Evolutionary conservation across 176 grass and related monocot species (phyloP).

Genomic region (Zoysia japonica): DNA sequence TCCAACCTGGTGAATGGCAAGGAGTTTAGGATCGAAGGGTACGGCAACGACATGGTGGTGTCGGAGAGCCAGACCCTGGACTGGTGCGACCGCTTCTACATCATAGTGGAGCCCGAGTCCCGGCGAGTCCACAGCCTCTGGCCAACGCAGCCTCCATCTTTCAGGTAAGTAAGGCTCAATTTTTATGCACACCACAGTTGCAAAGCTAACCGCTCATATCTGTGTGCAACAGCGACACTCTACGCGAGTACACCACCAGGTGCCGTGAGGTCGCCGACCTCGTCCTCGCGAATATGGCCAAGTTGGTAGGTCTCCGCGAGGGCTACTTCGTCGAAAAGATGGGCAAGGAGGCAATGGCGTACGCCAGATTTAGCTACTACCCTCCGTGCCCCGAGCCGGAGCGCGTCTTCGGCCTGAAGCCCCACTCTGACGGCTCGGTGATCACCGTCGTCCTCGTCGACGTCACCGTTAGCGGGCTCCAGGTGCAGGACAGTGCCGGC

Average conservation of each 20-base stretch:
- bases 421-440: slow-evolving; percentile 49
- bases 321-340: slow-evolving; percentile 37
- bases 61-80: slow-evolving; percentile 47
- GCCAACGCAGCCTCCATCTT: slow-evolving; percentile 41
- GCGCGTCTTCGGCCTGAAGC: slow-evolving; percentile 46
- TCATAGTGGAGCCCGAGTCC: slow-evolving; percentile 47
- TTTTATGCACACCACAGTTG: too few relatives aligned
- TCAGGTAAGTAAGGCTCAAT: slow-evolving; percentile 33
- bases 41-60: slow-evolving; percentile 45
- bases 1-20: slow-evolving; percentile 54
- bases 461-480: slow-evolving; percentile 49
- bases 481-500: slow-evolving; percentile 23
- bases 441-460: slow-evolving; percentile 50
- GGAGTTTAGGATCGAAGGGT: slow-evolving; percentile 57
- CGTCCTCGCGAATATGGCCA: slow-evolving; percentile 22
- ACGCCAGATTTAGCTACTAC: slow-evolving; percentile 54
- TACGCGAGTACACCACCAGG: slow-evolving; percentile 43
- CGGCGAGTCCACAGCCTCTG: slow-evolving; percentile 34
- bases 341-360: slow-evolving; percentile 20
- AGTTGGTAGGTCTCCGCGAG: slow-evolving; percentile 24
- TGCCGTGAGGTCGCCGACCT: slow-evolving; percentile 22
- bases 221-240: slow-evolving; percentile 8
- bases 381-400: slow-evolving; percentile 47
- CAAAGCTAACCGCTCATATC: not conserved
- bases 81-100: slow-evolving; percentile 54